Conservation (phyloP, 768 basidiomycete genomes). For the Tylopilus sp. region DNA sequence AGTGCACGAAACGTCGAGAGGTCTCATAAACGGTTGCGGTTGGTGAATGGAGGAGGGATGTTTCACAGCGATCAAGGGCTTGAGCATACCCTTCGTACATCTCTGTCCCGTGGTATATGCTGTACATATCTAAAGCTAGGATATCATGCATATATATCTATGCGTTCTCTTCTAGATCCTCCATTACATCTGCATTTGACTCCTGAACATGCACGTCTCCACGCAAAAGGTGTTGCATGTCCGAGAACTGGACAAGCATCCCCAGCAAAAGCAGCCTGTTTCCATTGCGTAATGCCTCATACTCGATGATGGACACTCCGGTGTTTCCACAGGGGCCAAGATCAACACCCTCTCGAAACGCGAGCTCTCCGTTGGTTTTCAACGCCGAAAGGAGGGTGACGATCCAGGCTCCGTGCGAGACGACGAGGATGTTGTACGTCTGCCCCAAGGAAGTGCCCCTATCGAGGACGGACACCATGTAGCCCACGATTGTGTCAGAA, state of each 20-base stretch:
- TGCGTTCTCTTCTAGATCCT: not conserved
- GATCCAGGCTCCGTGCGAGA: slow-evolving; percentile 68
- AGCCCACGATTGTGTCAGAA: slow-evolving; percentile 41
- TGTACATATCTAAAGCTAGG: not conserved
- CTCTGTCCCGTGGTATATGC: too few relatives aligned
- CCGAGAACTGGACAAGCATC: slow-evolving; percentile 50
- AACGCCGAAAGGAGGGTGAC: slow-evolving; percentile 47
- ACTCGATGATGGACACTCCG: slow-evolving; percentile 58
- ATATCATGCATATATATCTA: slow-evolving; percentile 9
- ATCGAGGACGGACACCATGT: slow-evolving; percentile 17
- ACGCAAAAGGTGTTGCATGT: slow-evolving; percentile 48
- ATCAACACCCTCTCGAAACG: slow-evolving; percentile 31
- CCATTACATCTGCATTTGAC: slow-evolving; percentile 50
- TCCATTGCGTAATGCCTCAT: slow-evolving; percentile 24
- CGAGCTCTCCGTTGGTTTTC: slow-evolving; percentile 38
- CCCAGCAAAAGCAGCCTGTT: slow-evolving; percentile 26
- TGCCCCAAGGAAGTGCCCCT: slow-evolving; percentile 30
- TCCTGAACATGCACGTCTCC: slow-evolving; percentile 33
- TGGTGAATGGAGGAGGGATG: too few relatives aligned
- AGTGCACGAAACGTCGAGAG: too few relatives aligned
- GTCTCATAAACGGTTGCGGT: too few relatives aligned
- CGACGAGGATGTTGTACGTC: slow-evolving; percentile 45
- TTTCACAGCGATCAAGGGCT: too few relatives aligned
- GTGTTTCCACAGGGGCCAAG: slow-evolving; percentile 26
- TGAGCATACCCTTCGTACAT: too few relatives aligned